Conservation (phyloP, 2,329 filamentous ascomycete species). For the Microdochium nivale region DNA sequence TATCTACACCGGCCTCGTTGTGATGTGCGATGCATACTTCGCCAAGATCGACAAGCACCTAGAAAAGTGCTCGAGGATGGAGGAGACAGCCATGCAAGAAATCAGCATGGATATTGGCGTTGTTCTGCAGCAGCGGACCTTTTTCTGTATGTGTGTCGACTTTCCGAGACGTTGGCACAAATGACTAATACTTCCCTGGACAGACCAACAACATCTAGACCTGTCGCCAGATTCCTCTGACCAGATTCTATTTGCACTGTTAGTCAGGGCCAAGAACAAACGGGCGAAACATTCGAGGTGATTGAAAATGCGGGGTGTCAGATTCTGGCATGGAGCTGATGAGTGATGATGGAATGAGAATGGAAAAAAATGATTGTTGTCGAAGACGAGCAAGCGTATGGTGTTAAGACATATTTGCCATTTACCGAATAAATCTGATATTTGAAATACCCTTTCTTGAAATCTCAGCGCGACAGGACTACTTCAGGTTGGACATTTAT, state of each 20-base stretch:
- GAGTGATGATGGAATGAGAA: background rate
- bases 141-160: background rate
- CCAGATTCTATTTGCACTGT: background rate
- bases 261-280: background rate
- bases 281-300: background rate
- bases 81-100: constrained; percentile 4
- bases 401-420: no score
- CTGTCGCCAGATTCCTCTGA: background rate
- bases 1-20: constrained; percentile 7
- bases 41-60: constrained; percentile 12
- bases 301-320: background rate
- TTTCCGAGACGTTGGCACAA: background rate
- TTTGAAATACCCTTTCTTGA: no score
- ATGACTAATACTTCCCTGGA: background rate
- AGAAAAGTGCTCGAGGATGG: constrained; percentile 8
- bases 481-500: no score
- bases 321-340: background rate
- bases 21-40: constrained; percentile 20
- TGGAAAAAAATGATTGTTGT: background rate
- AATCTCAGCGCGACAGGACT: no score
- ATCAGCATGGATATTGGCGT: background rate
- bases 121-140: background rate
- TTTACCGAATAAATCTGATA: no score
- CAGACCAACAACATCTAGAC: background rate
- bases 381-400: background rate